Base-by-base conservation (phyloP, 192 early-diverging fungal genomes). In the Chytriomyces confervae region DNA sequence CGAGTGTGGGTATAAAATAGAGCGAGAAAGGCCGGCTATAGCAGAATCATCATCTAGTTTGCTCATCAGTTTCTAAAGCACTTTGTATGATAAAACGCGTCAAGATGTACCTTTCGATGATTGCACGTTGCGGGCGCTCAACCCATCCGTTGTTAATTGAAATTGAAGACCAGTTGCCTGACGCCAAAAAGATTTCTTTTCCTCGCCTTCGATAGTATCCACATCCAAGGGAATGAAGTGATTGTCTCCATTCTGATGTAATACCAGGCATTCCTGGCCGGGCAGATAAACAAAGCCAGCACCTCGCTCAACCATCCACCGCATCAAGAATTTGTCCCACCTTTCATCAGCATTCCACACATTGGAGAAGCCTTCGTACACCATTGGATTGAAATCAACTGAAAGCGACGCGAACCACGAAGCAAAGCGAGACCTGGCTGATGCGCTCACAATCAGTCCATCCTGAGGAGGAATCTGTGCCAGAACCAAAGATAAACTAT, bases 241-340 rank as follows among this genome's bases (percentile, higher is more conserved):
- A n/a, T 4, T 23, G 66, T 1, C 3, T 2, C 13, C 24, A 16
- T 44, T 47, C 20, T 50, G 36, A n/a, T 8, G 11, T 2, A 46
- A 2, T 5, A n/a, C 45, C 16, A 69, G 47, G 0, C 4, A 48
- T 24, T 18, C 13, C 0, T 5, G 1, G 3, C 43, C 46, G 0
- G 11, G 62, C 9, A 69, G 77, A 23, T 50, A 61, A 10, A 79
- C 27, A 44, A 79, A 51, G 13, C 13, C 50, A 9, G 10, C 16
- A 45, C 77, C 62, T 29, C 36, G 24, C 61, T 79, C 77, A 24
- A 62, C 77, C 62, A 79, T 24, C 50, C 48, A 72, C 61, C 77
- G 66, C 6, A 18, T 20, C 23, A 79, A 49, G 57, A 72, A 79
- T 20, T 71, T 71, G 16, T 71, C 60, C 62, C 62, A 69, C 5